Evolutionary conservation across 1,284 basidiomycete genomes (phyloP).

Genomic region (Gymnopus androsaceus): DNA sequence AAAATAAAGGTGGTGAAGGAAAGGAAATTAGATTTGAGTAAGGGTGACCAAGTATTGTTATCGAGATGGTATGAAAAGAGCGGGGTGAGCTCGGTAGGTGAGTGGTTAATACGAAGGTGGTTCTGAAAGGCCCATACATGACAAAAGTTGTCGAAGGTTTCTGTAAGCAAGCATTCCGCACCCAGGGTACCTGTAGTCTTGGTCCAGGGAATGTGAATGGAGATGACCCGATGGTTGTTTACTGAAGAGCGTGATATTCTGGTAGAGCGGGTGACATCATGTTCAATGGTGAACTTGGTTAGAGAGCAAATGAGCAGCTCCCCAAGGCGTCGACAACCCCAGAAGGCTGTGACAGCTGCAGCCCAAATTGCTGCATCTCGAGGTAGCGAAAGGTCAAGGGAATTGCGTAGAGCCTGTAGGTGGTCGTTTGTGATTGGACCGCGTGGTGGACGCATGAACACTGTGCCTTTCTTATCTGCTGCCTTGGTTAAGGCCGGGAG

Average conservation of each 20-base stretch:
- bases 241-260: not conserved
- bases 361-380: constrained; percentile 19
- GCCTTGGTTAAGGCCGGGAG: constrained; percentile 5
- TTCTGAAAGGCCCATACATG: constrained; percentile 26
- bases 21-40: constrained; percentile 8
- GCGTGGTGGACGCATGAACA: constrained; percentile 10
- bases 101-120: constrained; percentile 23
- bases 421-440: constrained; percentile 13
- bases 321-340: constrained; percentile 24
- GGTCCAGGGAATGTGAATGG: constrained; percentile 26
- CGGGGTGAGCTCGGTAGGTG: constrained; percentile 1
- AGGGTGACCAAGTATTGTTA: not conserved
- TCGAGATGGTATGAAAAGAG: constrained; percentile 15
- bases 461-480: constrained; percentile 17
- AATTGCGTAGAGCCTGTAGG: constrained; percentile 5
- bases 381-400: constrained; percentile 13
- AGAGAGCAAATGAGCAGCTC: constrained; percentile 19
- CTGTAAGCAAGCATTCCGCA: constrained; percentile 18
- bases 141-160: constrained; percentile 18
- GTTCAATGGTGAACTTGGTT: not conserved
- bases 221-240: not conserved
- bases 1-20: not conserved
- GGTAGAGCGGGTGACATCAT: constrained; percentile 14
- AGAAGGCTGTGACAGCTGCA: constrained; percentile 18
- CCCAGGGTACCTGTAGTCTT: constrained; percentile 27